Percentiles rank a stretch among this genome's conserved stretches.
Evolutionary conservation across 108 stramenopile species (phyloP).

Genomic region (Aurantiochytrium sp.): DNA sequence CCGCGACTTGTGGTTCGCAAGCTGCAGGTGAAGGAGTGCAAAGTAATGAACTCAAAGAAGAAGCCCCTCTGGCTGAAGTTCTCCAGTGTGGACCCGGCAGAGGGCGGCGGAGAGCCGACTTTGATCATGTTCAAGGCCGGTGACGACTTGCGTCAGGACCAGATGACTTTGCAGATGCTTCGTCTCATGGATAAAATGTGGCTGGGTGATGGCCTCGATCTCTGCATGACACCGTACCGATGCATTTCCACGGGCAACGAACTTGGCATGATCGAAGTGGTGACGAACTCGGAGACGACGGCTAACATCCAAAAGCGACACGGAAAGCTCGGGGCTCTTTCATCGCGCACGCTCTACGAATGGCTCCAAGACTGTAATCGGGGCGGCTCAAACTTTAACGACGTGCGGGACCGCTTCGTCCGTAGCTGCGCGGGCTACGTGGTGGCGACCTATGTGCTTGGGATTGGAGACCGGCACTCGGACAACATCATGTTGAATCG

Average conservation of each 20-base stretch:
- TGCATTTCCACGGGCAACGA: slow-evolving; percentile 46
- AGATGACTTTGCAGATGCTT: slow-evolving; percentile 54
- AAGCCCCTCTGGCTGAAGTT: slow-evolving; percentile 30
- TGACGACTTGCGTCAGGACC: slow-evolving; percentile 63
- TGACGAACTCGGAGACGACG: slow-evolving; percentile 42
- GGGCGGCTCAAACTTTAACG: not conserved
- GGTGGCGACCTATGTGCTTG: slow-evolving; percentile 41
- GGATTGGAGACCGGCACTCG: slow-evolving; percentile 43
- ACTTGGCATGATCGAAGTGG: slow-evolving; percentile 51
- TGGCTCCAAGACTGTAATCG: not conserved
- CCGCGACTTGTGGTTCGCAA: not conserved
- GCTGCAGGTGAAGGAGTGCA: slow-evolving; percentile 13
- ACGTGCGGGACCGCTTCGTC: slow-evolving; percentile 18
- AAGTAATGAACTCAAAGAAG: slow-evolving; percentile 34
- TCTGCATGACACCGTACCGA: slow-evolving; percentile 32
- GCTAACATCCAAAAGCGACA: slow-evolving; percentile 29
- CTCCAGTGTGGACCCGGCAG: not conserved
- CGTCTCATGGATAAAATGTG: slow-evolving; percentile 52
- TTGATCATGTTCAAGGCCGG: slow-evolving; percentile 49
- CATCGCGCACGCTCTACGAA: not conserved
- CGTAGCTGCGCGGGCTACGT: slow-evolving; percentile 30
- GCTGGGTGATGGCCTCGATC: slow-evolving; percentile 38
- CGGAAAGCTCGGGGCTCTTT: slow-evolving; percentile 18
- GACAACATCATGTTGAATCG: slow-evolving; percentile 46
- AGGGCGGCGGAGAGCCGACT: not conserved